Base-by-base conservation (phyloP, 2,329 filamentous ascomycete genomes). In the Xylariaceae sp. region DNA sequence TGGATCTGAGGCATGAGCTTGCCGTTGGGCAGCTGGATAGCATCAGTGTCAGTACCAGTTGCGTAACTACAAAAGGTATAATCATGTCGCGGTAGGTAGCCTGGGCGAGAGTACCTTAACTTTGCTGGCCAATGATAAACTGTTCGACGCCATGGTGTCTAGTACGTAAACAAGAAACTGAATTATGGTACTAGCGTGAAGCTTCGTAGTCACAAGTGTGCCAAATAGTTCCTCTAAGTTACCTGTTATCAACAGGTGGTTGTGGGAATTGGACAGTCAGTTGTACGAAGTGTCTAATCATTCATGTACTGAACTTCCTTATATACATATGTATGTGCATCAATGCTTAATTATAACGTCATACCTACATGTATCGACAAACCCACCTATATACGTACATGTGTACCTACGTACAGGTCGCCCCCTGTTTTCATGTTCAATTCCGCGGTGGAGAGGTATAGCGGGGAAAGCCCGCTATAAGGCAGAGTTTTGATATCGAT, bases 1-100 rank as follows among this genome's bases (percentile, higher is more conserved):
- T 91, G 89, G 63, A 91, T 85, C 65, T 82, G 83, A 14, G 89
- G 89, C 73, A 91, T 90, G 14, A 77, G 77, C 53, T 82, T 74
- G 67, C 86, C 85, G 77, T 89, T 89, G 65, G 83, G 73, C 53
- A 89, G 81, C 78, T 86, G 61, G 16, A 20, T 10, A 40, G 32
- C 7, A 47, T 50, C n/a, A n/a, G n/a, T n/a, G 7, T n/a, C 12
- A 56, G 58, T 47, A 57, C 60, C 51, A 57, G 60, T 55, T 62
- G 52, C 56, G 60, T 58, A 44, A 37, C 32, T 12, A 37, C 3
- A 29, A 29, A 29, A 29, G 26, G 26, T 6, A 10, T 44, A 23
- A 40, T 16, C 9, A 26, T 26, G 23, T 26, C 23, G 9, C 23
- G 4, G 9, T 26, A 26, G 23, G 4, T 26, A 37, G 32, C 32